Evolutionary conservation across 176 grass and related monocot species (phyloP).

Genomic region (Musa itinerans): DNA sequence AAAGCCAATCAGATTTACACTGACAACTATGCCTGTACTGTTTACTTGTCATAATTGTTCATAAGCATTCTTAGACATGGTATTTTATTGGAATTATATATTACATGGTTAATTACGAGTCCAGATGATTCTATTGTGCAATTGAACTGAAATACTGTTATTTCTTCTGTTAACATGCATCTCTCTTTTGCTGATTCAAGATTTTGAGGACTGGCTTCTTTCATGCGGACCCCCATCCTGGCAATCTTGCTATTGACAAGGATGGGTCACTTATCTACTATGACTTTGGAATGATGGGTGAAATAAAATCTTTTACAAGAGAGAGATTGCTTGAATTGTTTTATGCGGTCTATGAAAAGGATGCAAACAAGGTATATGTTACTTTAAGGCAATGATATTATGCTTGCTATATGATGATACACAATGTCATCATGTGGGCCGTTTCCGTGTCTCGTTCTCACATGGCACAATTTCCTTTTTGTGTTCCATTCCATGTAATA

Average conservation of each 20-base stretch:
- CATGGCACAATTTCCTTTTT: background rate
- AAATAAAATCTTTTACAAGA: conserved; percentile 92
- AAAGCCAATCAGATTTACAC: background rate
- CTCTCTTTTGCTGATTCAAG: conserved; percentile 36
- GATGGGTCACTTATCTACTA: conserved; percentile 92
- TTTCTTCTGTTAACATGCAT: conserved; percentile 13
- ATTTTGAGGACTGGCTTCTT: conserved; percentile 96
- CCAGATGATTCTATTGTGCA: background rate
- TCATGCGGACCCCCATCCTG: conserved; percentile 96
- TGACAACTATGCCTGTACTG: background rate
- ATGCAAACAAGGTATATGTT: conserved; percentile 86
- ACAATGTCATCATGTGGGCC: background rate
- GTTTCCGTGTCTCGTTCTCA: background rate
- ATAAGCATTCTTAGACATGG: background rate
- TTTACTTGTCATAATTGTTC: background rate
- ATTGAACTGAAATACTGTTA: background rate
- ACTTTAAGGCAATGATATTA: background rate
- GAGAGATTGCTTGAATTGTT: conserved; percentile 87
- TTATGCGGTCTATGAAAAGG: conserved; percentile 94
- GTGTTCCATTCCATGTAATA: background rate
- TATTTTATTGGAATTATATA: background rate
- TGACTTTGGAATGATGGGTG: conserved; percentile 99
- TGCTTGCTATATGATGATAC: background rate
- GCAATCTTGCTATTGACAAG: conserved; percentile 93
- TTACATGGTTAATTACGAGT: background rate